These are phyloP conservation scores for Trametes coccinea DNA, from an alignment of 768 basidiomycete genomes.

Conservation along the genomic window DNA sequence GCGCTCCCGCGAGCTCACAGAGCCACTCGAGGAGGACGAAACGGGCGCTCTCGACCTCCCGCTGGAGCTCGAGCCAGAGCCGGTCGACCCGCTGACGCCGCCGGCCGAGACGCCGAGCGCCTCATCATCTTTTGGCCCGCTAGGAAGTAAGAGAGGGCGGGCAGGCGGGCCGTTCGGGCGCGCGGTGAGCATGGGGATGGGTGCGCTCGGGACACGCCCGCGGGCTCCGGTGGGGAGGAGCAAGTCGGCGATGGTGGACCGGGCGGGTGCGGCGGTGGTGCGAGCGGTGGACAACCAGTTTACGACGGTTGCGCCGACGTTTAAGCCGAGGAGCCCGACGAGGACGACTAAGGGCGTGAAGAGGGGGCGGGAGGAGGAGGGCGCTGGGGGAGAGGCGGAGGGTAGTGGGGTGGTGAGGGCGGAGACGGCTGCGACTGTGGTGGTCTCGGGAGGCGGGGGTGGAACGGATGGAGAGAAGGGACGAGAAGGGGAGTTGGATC, in stretches of 20 bases:
- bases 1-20: neutral
- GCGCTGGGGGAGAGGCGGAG: neutral
- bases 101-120: constrained; percentile 42
- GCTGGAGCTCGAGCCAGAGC: constrained; percentile 1
- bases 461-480: neutral
- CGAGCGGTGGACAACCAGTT: constrained; percentile 17
- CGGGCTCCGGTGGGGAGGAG: constrained; percentile 7
- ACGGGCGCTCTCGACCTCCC: neutral
- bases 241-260: constrained; percentile 9
- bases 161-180: constrained; percentile 17
- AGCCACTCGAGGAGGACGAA: neutral
- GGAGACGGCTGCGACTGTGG: neutral
- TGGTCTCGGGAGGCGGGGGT: neutral
- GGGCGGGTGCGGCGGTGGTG: constrained; percentile 3
- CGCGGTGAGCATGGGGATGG: constrained; percentile 13
- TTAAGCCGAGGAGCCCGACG: constrained; percentile 11
- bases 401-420: neutral
- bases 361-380: constrained; percentile 9
- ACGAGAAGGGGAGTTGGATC: neutral
- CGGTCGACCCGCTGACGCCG: constrained; percentile 31
- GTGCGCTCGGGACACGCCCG: neutral
- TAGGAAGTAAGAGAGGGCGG: neutral
- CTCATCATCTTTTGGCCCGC: constrained; percentile 23
- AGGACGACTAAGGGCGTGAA: constrained; percentile 12
- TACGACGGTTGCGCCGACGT: constrained; percentile 18